Percentiles rank a stretch among this genome's conserved stretches.
Conservation (phyloP, 2,329 filamentous ascomycete species). For the Ceratocystis alfenasii region DNA sequence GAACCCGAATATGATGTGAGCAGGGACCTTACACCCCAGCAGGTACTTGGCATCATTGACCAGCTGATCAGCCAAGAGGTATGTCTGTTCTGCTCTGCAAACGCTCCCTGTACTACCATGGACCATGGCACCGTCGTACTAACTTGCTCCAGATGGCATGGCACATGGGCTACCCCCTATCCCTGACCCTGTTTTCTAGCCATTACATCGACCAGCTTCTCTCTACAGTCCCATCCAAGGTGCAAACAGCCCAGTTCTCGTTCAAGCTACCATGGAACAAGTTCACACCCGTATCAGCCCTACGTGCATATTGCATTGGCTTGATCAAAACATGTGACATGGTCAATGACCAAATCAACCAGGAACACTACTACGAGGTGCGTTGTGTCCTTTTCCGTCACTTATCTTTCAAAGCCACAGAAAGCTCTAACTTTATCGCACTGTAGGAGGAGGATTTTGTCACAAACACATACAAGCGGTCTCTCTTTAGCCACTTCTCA, state of each 20-base stretch:
- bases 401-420: not conserved
- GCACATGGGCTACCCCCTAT: constrained; percentile 91
- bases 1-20: constrained; percentile 72
- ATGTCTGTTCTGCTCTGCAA: constrained; percentile 23
- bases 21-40: constrained; percentile 54
- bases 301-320: constrained; percentile 77
- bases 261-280: constrained; percentile 28
- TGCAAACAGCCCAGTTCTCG: constrained; percentile 55
- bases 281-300: constrained; percentile 46
- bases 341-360: constrained; percentile 63
- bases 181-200: constrained; percentile 87
- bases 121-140: not conserved
- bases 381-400: constrained; percentile 26
- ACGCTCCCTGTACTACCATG: too few species aligned
- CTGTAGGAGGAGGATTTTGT: constrained; percentile 87
- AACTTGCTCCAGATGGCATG: constrained; percentile 62
- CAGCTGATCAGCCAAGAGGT: constrained; percentile 84
- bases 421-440: not conserved
- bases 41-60: constrained; percentile 89
- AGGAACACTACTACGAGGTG: constrained; percentile 87
- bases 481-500: constrained; percentile 55
- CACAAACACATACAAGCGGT: constrained; percentile 76
- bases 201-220: constrained; percentile 78
- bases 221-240: constrained; percentile 51
- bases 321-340: constrained; percentile 71